A percentile compares a stretch with the other conserved stretches of the same genome.
Evolutionary conservation across 352 stramenopile genomes (phyloP).

Genomic region (Phytophthora pini): DNA sequence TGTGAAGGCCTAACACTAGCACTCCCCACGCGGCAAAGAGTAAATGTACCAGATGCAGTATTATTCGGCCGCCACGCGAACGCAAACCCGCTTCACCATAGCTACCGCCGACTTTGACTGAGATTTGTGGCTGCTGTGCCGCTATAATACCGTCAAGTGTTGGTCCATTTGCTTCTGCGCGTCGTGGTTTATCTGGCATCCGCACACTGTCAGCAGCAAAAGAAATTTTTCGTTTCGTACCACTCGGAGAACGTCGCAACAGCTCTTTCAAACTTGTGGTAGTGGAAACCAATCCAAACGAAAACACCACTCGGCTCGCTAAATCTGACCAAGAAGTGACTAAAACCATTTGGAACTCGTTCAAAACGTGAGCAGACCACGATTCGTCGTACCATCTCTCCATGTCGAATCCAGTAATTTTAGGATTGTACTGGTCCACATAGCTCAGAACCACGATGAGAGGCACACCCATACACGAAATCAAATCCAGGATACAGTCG

Average conservation of each 20-base stretch:
- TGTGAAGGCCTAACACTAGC: slow-evolving; percentile 8
- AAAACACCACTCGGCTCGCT: slow-evolving; percentile 18
- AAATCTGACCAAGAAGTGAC: slow-evolving; percentile 30
- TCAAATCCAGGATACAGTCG: slow-evolving; percentile 32
- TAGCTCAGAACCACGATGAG: slow-evolving; percentile 27
- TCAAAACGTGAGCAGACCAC: slow-evolving; percentile 20
- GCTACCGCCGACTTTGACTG: slow-evolving; percentile 1
- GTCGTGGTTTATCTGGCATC: too few species aligned
- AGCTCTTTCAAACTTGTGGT: slow-evolving; percentile 27
- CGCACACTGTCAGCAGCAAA: too few species aligned
- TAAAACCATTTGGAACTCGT: slow-evolving; percentile 33
- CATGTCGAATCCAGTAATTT: slow-evolving; percentile 17
- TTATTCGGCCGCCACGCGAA: neutral
- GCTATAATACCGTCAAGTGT: too few species aligned
- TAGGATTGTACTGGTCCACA: slow-evolving; percentile 20
- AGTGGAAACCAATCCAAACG: slow-evolving; percentile 18
- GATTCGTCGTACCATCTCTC: neutral
- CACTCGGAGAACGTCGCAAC: neutral
- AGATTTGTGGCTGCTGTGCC: neutral
- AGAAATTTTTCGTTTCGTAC: too few species aligned
- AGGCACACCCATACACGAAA: slow-evolving; percentile 29
- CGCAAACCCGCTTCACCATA: neutral
- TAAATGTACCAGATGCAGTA: neutral
- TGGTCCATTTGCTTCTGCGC: too few species aligned
- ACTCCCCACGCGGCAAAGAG: slow-evolving; percentile 11